These are phyloP conservation scores for Scytalidium lignicola DNA, from an alignment of 2,329 filamentous ascomycete species.

Conservation along the genomic window DNA sequence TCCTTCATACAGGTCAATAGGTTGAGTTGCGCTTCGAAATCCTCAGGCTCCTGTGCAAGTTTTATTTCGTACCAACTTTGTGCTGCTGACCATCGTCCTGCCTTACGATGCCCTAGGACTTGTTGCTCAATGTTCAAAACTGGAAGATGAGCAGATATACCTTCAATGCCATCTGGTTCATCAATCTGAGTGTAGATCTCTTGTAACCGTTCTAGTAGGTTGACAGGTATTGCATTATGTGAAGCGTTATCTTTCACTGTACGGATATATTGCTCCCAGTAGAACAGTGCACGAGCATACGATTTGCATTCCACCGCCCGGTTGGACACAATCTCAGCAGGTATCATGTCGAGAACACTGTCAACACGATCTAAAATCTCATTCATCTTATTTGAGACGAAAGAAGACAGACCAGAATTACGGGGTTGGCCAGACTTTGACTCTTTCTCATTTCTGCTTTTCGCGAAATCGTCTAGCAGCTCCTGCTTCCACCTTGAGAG, in stretches of 20 bases:
- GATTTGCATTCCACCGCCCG: constrained; percentile 92
- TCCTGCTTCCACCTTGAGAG: constrained; percentile 83
- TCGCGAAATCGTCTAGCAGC: constrained; percentile 81
- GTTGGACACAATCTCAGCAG: constrained; percentile 68
- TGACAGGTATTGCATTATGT: constrained; percentile 46
- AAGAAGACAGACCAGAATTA: constrained; percentile 32
- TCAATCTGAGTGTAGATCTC: constrained; percentile 97
- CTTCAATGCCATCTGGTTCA: constrained; percentile 93
- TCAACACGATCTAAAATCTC: constrained; percentile 54
- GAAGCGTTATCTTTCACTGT: constrained; percentile 35
- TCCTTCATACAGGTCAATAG: constrained; percentile 85
- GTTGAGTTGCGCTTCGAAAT: constrained; percentile 74
- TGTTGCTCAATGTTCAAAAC: constrained; percentile 91
- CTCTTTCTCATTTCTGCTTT: constrained; percentile 73
- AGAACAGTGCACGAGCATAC: constrained; percentile 85
- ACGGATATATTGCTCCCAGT: constrained; percentile 87
- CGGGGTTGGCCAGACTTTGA: constrained; percentile 11
- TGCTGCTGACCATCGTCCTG: constrained; percentile 87
- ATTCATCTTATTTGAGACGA: constrained; percentile 38
- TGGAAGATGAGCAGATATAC: constrained; percentile 81
- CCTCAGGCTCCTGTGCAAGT: constrained; percentile 71
- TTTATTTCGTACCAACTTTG: constrained; percentile 98
- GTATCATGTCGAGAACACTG: constrained; percentile 62
- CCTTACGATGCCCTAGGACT: constrained; percentile 86
- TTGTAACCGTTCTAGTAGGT: constrained; percentile 73